Evolutionary conservation across 176 grass and related monocot species (phyloP).

Genomic region (Juncus inflexus): DNA sequence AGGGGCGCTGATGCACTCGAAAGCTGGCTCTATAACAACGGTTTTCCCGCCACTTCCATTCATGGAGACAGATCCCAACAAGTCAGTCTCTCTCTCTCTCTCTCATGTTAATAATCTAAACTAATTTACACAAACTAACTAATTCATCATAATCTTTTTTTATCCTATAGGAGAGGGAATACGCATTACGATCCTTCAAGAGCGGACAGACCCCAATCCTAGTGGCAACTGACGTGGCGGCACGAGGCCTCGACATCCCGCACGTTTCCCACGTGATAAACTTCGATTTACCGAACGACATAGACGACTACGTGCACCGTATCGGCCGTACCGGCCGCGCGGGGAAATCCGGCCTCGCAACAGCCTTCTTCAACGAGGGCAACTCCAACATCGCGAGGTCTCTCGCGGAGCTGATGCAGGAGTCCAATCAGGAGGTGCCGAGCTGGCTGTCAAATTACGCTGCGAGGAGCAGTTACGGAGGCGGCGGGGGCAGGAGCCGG

Average conservation of each 20-base stretch:
- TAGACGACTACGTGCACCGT: constrained; percentile 80
- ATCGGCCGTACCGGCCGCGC: constrained; percentile 77
- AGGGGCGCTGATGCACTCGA: constrained; percentile 89
- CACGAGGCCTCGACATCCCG: constrained; percentile 87
- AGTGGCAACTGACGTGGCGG: constrained; percentile 90
- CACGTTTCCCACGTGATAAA: constrained; percentile 88
- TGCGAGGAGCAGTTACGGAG: constrained; percentile 45
- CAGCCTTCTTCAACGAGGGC: constrained; percentile 80
- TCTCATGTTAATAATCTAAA: constrained; percentile 17
- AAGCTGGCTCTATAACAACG: constrained; percentile 83
- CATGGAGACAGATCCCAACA: constrained; percentile 89
- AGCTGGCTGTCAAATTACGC: constrained; percentile 56
- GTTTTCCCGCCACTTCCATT: constrained; percentile 92
- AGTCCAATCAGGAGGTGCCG: constrained; percentile 80
- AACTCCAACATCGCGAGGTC: constrained; percentile 43
- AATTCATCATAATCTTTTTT: too few species aligned
- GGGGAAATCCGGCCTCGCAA: constrained; percentile 61
- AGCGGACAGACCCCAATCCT: constrained; percentile 73
- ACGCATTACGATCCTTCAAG: constrained; percentile 75
- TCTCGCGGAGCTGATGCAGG: constrained; percentile 69
- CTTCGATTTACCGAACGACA: constrained; percentile 92
- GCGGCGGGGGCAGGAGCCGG: constrained; percentile 59
- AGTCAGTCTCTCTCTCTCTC: constrained; percentile 28
- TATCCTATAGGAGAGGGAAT: constrained; percentile 62
- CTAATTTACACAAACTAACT: background rate